phyloP scores from a whole-genome alignment of 371 early-diverging fungal species.

The Mortierella sp. region DNA sequence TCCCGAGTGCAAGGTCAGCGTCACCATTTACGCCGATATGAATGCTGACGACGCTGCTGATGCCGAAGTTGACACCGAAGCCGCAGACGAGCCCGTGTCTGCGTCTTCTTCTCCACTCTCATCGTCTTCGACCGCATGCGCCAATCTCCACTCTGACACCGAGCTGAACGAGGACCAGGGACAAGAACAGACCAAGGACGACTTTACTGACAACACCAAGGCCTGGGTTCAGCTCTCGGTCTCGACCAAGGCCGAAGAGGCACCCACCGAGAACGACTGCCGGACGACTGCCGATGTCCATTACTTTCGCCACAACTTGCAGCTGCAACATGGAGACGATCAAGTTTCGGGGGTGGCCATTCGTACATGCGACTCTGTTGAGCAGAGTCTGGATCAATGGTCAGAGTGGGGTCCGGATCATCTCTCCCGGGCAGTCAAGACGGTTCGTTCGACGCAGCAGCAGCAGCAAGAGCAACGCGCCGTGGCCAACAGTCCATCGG shows the following conservation, averaged over 20 bases:
- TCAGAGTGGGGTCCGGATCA: neutral
- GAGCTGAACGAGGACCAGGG: neutral
- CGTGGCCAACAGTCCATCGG: neutral
- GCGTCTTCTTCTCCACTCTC: neutral
- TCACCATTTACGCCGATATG: neutral
- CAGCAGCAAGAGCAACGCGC: neutral
- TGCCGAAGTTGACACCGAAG: neutral
- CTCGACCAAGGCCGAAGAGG: neutral
- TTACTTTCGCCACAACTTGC: neutral
- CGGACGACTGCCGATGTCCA: neutral
- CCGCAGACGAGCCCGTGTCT: neutral
- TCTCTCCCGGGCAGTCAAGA: slow-evolving; percentile 7
- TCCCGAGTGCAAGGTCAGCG: neutral
- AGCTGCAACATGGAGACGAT: neutral
- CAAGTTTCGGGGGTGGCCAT: neutral
- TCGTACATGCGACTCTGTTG: neutral
- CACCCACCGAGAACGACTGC: neutral
- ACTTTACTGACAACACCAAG: neutral
- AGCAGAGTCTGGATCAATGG: neutral
- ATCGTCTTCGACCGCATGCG: neutral
- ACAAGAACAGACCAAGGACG: neutral
- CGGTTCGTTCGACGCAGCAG: neutral
- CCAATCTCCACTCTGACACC: neutral
- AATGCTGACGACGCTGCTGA: neutral
- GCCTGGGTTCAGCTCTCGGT: neutral